Evolutionary conservation across 2,329 filamentous ascomycete genomes (phyloP), one percentile per base, ranked within the genome.

Genomic region (Drechslerella stenobrocha): DNA sequence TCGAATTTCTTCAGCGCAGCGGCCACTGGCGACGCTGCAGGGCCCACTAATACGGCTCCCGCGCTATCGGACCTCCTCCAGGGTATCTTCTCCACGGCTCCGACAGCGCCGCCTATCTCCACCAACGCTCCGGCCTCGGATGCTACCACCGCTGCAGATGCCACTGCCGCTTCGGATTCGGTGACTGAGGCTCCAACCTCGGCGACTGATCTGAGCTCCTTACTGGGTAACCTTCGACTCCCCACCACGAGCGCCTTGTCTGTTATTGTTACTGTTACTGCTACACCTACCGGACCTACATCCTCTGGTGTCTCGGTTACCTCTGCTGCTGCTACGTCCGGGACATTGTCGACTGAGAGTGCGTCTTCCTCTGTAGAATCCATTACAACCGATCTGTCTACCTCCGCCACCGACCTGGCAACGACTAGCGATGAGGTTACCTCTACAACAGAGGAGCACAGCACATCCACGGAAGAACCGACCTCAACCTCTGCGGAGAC

Each of bases 361-460:
- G 37, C 37, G 37, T 18, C 4, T 42, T 18, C 37, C 18, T 42
- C 37, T 42, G 37, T 18, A 42, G 37, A 20, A 42, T 42, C 37
- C 13, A 20, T 20, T 20, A 20, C 37, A 18, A 20, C 37, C 4
- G 37, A 42, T 5, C n/a, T 18, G 9, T 3, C 37, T 18, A 3
- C 34, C 4, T 11, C 34, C 34, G 13, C 34, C 6, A 11, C 28
- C 5, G 28, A 30, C 28, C 28, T 5, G 28, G 28, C 28, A 11
- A 30, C 28, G 28, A 30, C 28, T 30, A 30, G 5, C 28, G 28
- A 30, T 30, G 28, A 30, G 28, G 28, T 11, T 5, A 30, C 34
- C 6, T 8, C 34, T 4, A 8, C 37, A n/a, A 42, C 37, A 7
- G 37, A 42, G n/a, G 37, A 9, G 30, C 30, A 6, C 30, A 32